A percentile compares a stretch with the other conserved stretches of the same genome.
Evolutionary conservation across 2,329 filamentous ascomycete genomes (phyloP).

Genomic region (Aspergillus ustus): DNA sequence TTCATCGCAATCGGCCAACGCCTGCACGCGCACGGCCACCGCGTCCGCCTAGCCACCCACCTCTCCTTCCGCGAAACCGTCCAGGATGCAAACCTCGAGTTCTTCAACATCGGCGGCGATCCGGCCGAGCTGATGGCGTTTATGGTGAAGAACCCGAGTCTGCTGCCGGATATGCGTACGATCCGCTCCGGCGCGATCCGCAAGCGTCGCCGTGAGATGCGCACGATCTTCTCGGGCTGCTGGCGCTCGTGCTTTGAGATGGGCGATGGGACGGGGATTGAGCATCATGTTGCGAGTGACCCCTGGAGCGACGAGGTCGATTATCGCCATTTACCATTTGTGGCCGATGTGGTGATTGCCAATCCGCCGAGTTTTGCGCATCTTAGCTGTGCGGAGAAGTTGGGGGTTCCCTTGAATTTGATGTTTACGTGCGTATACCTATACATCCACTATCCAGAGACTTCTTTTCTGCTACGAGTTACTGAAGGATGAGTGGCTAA

Average conservation of each 20-base stretch:
- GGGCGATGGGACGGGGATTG: constrained; percentile 64
- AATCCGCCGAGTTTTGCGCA: constrained; percentile 81
- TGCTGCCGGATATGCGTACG: constrained; percentile 82
- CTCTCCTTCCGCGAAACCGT: constrained; percentile 70
- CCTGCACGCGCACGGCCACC: constrained; percentile 69
- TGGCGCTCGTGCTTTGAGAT: constrained; percentile 86
- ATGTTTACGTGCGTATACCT: constrained; percentile 76
- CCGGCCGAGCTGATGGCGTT: constrained; percentile 81
- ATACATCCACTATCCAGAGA: too few species aligned
- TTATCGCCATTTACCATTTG: constrained; percentile 66
- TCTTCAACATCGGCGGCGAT: constrained; percentile 77
- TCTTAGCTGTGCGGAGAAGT: constrained; percentile 76
- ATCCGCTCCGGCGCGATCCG: constrained; percentile 77
- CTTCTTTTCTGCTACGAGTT: too few species aligned
- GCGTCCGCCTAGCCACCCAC: constrained; percentile 76
- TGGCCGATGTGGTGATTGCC: constrained; percentile 86
- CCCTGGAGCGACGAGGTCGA: constrained; percentile 39
- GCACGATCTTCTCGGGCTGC: constrained; percentile 79
- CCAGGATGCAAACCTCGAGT: constrained; percentile 72
- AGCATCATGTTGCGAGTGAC: constrained; percentile 57
- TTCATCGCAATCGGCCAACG: constrained; percentile 72
- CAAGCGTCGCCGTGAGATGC: constrained; percentile 74
- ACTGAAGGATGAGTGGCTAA: background rate
- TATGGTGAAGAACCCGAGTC: constrained; percentile 86
- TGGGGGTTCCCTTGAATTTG: constrained; percentile 77